Evolutionary conservation across 768 basidiomycete genomes (phyloP).

Genomic region (Rickenella mellea): DNA sequence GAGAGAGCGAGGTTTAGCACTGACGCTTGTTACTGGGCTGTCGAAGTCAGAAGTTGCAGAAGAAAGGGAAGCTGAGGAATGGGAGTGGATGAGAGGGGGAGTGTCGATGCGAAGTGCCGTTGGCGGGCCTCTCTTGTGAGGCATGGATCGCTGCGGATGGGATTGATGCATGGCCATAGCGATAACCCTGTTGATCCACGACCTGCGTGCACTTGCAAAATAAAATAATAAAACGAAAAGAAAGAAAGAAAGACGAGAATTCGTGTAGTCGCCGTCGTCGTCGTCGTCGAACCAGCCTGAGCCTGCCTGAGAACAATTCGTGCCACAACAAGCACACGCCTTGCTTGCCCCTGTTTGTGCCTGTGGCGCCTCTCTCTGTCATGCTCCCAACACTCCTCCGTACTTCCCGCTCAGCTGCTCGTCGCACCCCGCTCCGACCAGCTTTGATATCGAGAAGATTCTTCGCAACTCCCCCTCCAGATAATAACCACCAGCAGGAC

Average conservation of each 20-base stretch:
- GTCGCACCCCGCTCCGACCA: conserved; percentile 26
- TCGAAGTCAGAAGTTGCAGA: conserved; percentile 44
- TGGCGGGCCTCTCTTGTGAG: conserved; percentile 43
- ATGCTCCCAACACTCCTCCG: conserved; percentile 64
- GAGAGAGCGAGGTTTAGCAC: conserved; percentile 31
- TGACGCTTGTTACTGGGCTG: conserved; percentile 29
- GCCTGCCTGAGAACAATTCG: no score
- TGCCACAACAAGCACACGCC: no score
- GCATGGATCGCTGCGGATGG: conserved; percentile 23
- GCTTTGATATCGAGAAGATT: conserved; percentile 25
- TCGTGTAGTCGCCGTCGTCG: no score
- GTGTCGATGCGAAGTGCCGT: conserved; percentile 51
- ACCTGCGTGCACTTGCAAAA: conserved; percentile 21
- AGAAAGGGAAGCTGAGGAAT: conserved; percentile 40
- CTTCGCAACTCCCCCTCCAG: conserved; percentile 36
- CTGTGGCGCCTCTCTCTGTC: conserved; percentile 14
- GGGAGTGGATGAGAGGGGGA: conserved; percentile 33
- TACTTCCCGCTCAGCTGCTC: conserved; percentile 35
- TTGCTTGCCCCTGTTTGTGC: no score
- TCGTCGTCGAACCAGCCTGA: no score
- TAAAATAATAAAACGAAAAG: conserved; percentile 8
- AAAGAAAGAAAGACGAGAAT: conserved; percentile 11
- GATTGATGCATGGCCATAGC: conserved; percentile 11
- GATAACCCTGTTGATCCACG: conserved; percentile 22
- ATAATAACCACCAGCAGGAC: conserved; percentile 15